Conservation (phyloP, 2,329 filamentous ascomycete genomes). For the Cryphonectria nitschkei region DNA sequence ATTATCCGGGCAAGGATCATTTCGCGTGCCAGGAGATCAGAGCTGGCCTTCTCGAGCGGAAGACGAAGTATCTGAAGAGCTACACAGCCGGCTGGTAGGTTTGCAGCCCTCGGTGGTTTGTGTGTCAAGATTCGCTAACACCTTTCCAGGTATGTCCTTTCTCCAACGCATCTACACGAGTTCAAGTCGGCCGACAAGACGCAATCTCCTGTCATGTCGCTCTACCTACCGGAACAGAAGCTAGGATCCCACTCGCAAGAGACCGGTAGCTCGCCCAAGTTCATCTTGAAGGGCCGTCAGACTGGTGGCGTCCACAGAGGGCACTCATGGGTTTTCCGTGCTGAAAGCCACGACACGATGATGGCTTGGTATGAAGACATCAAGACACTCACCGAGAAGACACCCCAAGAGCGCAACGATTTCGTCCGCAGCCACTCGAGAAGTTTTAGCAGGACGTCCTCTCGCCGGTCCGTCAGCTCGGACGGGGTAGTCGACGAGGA, state of each 20-base stretch:
- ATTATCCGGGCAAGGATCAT: conserved; percentile 89
- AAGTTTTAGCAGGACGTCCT: conserved; percentile 69
- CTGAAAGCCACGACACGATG: conserved; percentile 87
- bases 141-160: conserved; percentile 82
- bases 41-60: conserved; percentile 89
- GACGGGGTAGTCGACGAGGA: conserved; percentile 80
- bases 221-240: conserved; percentile 94
- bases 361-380: conserved; percentile 96
- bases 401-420: conserved; percentile 82
- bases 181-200: conserved; percentile 98
- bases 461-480: conserved; percentile 66
- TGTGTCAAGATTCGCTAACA: not conserved
- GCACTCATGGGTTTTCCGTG: conserved; percentile 73
- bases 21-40: conserved; percentile 81
- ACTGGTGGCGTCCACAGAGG: conserved; percentile 89
- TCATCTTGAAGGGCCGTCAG: conserved; percentile 95
- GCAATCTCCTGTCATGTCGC: conserved; percentile 91
- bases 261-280: conserved; percentile 90
- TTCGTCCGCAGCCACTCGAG: conserved; percentile 84
- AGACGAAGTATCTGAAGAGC: conserved; percentile 98
- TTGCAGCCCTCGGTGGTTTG: not conserved
- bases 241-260: conserved; percentile 86
- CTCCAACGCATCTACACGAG: conserved; percentile 95
- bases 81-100: conserved; percentile 91
- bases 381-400: conserved; percentile 84